These are phyloP conservation scores for Alternaria sp. DNA, from an alignment of 2,329 filamentous ascomycete species.

Conservation along the genomic window DNA sequence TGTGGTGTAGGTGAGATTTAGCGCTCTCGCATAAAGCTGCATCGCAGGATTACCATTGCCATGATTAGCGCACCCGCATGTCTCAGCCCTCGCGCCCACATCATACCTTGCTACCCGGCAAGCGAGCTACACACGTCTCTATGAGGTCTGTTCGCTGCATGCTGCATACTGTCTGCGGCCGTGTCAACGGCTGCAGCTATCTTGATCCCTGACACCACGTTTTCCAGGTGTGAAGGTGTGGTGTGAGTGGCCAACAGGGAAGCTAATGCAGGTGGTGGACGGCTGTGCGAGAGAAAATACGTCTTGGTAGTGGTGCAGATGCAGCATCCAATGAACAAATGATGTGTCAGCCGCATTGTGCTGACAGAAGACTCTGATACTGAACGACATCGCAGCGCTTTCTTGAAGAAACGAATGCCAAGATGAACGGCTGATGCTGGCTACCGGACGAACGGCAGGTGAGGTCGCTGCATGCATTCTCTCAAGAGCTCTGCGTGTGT, in stretches of 20 bases:
- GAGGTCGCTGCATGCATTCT: neutral
- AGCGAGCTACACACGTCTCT: neutral
- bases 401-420: neutral
- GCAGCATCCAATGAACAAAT: constrained; percentile 4
- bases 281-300: constrained; percentile 1
- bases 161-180: neutral
- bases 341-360: constrained; percentile 6
- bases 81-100: constrained; percentile 1
- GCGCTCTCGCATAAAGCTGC: constrained; percentile 4
- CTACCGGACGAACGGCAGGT: neutral
- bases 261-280: constrained; percentile 1
- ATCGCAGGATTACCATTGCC: constrained; percentile 1
- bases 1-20: constrained; percentile 7
- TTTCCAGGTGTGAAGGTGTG: neutral
- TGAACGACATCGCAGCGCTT: neutral
- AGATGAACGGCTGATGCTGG: neutral
- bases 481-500: neutral
- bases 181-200: neutral
- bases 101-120: neutral
- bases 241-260: neutral
- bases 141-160: neutral
- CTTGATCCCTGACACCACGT: constrained; percentile 1
- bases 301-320: constrained; percentile 1
- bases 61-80: constrained; percentile 8
- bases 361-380: constrained; percentile 1